Evolutionary conservation across 2,329 filamentous ascomycete genomes (phyloP), one percentile per base, ranked within the genome.

Genomic region (Aspergillus candidus): DNA sequence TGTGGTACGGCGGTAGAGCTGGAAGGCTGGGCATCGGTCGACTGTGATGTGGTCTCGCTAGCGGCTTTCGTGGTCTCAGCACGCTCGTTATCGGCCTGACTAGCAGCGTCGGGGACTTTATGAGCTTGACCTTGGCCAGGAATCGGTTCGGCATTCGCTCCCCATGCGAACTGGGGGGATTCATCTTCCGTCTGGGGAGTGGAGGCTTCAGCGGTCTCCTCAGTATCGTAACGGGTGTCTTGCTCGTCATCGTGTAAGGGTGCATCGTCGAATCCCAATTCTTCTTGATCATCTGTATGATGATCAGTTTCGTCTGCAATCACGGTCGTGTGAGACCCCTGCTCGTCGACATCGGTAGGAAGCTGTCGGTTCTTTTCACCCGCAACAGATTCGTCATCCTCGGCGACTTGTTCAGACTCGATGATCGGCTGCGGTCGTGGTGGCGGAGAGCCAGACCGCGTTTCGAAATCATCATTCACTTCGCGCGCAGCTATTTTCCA

Each of bases 401-500:
- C 44, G 14, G 35, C 8, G 11, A 46, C 45, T 12, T 41, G 30
- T 8, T 41, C 45, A n/a, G 22, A 10, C 22, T 27, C 22, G 22
- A 27, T 10, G 6, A 27, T 10, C 6, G 56, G 55, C 51, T 61
- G 60, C 5, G 57, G 60, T 33, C 54, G 56, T 29, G 52, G 48
- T n/a, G 56, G 67, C 30, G 50, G 71, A 57, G 58, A 33, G 11
- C 57, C 61, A 12, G 71, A 71, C 40, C 83, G 82, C 36, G 78
- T 81, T 38, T 84, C 82, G 58, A 94, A 97, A 61, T 94, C 82
- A 40, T 93, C 82, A 11, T 80, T 83, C 2, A 77, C 71, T 62
- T 97, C 91, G 31, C 76, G 71, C 6, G 86, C 82, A 32, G 76
- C 74, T 33, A 95, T 78, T 71, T 97, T 97, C 83, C 85, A 94